phyloP scores from a whole-genome alignment of 345 rosid genomes.

The Hevea brasiliensis region DNA sequence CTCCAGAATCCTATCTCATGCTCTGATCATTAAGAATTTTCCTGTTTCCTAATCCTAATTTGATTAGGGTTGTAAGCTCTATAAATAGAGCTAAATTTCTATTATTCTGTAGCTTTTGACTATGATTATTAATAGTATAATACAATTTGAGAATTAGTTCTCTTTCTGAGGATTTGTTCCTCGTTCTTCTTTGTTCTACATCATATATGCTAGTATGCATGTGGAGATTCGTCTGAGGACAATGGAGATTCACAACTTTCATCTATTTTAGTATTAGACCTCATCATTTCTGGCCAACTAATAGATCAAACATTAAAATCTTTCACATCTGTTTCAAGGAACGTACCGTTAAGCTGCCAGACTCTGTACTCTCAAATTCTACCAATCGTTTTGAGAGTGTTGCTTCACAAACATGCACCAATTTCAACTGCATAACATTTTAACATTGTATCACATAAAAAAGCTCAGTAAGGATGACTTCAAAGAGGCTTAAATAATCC shows the following conservation, averaged over 20 bases:
- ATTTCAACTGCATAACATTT: slow-evolving; percentile 45
- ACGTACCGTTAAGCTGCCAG: slow-evolving; percentile 83
- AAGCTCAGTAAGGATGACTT: background rate
- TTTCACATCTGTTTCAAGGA: slow-evolving; percentile 16
- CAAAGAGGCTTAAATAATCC: background rate
- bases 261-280: background rate
- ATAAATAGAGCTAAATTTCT: too few species aligned
- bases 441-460: background rate
- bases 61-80: too few species aligned
- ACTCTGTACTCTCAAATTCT: slow-evolving; percentile 84
- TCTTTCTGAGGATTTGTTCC: too few species aligned
- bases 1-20: background rate
- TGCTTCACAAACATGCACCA: slow-evolving; percentile 92
- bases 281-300: background rate
- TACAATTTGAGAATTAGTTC: too few species aligned
- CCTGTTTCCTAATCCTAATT: too few species aligned
- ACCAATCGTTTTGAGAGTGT: slow-evolving; percentile 81
- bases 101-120: too few species aligned
- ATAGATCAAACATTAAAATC: background rate
- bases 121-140: too few species aligned
- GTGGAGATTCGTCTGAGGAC: too few species aligned
- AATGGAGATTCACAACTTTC: background rate
- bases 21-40: background rate
- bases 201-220: background rate
- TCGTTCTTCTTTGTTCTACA: too few species aligned